Evolutionary conservation across 495 filamentous ascomycete species (phyloP).

Genomic region (Podospora tetraspora): DNA sequence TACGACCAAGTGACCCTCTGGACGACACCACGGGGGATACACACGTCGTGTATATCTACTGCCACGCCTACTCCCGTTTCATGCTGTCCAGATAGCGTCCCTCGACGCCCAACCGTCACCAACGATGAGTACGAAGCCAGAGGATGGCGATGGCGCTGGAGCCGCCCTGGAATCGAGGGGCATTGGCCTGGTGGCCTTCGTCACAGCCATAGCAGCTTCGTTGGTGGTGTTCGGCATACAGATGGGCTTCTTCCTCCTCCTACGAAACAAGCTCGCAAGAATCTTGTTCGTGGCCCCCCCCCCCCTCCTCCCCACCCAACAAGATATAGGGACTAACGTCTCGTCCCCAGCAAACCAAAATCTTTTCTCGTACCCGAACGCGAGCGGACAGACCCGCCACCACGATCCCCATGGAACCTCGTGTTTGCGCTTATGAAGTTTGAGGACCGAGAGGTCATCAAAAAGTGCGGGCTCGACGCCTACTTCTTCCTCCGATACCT

Average conservation of each 20-base stretch:
- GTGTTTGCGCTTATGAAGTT: conserved; percentile 68
- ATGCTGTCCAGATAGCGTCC: neutral
- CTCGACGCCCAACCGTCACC: neutral
- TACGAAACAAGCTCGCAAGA: conserved; percentile 71
- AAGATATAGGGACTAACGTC: neutral
- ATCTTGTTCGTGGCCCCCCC: conserved; percentile 69
- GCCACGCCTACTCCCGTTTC: neutral
- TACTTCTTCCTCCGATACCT: conserved; percentile 98
- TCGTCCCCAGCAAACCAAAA: conserved; percentile 61
- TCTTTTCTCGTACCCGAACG: conserved; percentile 88
- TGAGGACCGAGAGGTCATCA: conserved; percentile 80
- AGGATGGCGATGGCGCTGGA: conserved; percentile 20
- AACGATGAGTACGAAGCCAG: conserved; percentile 1
- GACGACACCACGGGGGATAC: neutral
- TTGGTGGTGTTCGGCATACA: conserved; percentile 73
- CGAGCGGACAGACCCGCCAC: conserved; percentile 70
- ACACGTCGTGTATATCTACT: neutral
- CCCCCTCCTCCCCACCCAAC: neutral
- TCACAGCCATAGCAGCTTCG: conserved; percentile 69
- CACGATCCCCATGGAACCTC: conserved; percentile 64
- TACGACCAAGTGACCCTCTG: neutral
- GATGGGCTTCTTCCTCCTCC: conserved; percentile 66
- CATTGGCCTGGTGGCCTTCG: conserved; percentile 58
- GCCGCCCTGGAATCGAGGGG: conserved; percentile 42
- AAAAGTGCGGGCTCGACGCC: conserved; percentile 92